Conservation (phyloP, 1,284 basidiomycete species). For the Malassezia cuniculi region DNA sequence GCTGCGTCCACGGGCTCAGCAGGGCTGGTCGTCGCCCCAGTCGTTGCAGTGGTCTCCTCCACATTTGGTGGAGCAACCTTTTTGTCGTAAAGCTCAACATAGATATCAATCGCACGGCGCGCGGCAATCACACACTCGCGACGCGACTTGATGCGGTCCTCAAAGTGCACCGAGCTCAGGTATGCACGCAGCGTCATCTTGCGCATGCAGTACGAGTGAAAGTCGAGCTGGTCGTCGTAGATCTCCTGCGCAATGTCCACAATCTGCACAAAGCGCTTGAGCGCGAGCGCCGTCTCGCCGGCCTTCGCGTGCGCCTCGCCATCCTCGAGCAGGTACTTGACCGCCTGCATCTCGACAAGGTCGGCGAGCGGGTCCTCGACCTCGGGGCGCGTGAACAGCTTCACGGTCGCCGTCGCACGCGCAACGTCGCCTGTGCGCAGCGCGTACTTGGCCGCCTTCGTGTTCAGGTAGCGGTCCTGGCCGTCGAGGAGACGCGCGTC, state of each 20-base stretch:
- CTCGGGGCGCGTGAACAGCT: constrained; percentile 39
- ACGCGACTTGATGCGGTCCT: constrained; percentile 64
- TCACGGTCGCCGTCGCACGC: constrained; percentile 42
- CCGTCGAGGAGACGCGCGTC: constrained; percentile 75
- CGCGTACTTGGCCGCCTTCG: constrained; percentile 82
- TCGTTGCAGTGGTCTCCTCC: constrained; percentile 47
- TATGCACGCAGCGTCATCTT: constrained; percentile 80
- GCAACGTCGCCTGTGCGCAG: constrained; percentile 60
- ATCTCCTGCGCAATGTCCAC: constrained; percentile 74
- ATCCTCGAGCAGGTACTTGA: constrained; percentile 75
- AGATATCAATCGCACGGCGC: constrained; percentile 60
- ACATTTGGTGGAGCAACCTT: too few relatives aligned
- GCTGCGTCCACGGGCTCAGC: constrained; percentile 27
- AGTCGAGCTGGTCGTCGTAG: constrained; percentile 95
- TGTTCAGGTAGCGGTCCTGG: constrained; percentile 91
- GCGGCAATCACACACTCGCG: constrained; percentile 65
- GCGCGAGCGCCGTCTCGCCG: constrained; percentile 62
- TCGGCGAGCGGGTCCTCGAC: constrained; percentile 64
- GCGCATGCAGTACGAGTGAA: constrained; percentile 86
- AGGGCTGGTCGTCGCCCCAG: constrained; percentile 28
- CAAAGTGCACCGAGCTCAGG: constrained; percentile 64
- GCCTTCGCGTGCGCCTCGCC: constrained; percentile 59
- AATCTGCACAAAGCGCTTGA: constrained; percentile 73
- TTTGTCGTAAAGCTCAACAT: constrained; percentile 47
- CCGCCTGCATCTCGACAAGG: constrained; percentile 88